These are phyloP conservation scores for Neoconidiobolus thromboides DNA, from an alignment of 371 early-diverging fungal species.

Conservation along the genomic window DNA sequence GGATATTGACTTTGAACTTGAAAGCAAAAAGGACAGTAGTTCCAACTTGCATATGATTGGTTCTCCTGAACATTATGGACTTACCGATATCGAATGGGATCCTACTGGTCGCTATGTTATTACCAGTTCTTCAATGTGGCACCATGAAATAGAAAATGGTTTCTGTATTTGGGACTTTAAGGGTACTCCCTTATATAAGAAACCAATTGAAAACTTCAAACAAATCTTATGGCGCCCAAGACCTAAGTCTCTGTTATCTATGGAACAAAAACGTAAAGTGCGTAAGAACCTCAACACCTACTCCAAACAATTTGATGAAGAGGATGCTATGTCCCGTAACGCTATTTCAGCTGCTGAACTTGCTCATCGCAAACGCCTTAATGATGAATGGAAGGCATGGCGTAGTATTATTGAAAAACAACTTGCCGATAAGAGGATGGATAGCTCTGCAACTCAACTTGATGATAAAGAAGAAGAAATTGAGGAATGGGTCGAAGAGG, in stretches of 20 bases:
- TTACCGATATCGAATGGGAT: constrained; percentile 94
- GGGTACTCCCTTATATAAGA: constrained; percentile 61
- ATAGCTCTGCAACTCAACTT: constrained; percentile 19
- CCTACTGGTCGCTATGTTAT: constrained; percentile 90
- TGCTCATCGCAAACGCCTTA: constrained; percentile 47
- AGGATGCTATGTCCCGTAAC: constrained; percentile 52
- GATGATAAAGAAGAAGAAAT: constrained; percentile 46
- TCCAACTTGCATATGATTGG: constrained; percentile 32
- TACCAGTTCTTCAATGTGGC: constrained; percentile 75
- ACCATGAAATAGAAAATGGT: constrained; percentile 66
- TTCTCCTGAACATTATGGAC: constrained; percentile 76
- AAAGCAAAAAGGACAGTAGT: constrained; percentile 25
- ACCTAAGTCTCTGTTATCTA: constrained; percentile 59
- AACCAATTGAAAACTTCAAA: constrained; percentile 64
- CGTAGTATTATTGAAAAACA: constrained; percentile 40
- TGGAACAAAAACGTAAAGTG: constrained; percentile 66
- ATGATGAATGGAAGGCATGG: constrained; percentile 64
- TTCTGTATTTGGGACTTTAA: constrained; percentile 83
- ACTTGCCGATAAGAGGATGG: constrained; percentile 33
- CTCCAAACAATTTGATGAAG: constrained; percentile 71
- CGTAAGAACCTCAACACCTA: constrained; percentile 81
- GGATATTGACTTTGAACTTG: constrained; percentile 65
- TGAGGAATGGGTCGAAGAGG: constrained; percentile 70
- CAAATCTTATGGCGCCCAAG: constrained; percentile 92
- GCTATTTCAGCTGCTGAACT: constrained; percentile 48